Evolutionary conservation across 371 early-diverging fungal genomes (phyloP).

Genomic region (Catenaria anguillulae): DNA sequence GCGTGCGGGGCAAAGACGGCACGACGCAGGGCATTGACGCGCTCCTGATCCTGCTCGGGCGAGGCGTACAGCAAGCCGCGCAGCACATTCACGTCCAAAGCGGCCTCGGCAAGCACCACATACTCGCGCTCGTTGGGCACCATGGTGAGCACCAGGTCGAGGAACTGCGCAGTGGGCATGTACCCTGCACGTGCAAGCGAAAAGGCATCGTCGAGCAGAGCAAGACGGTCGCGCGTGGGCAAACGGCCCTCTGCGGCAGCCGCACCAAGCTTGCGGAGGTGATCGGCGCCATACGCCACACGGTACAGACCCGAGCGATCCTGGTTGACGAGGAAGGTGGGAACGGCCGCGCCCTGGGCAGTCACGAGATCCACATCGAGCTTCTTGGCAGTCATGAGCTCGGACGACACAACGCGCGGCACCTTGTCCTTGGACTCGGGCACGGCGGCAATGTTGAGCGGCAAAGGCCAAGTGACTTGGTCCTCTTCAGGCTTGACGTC

Average conservation of each 20-base stretch:
- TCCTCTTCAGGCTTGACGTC: constrained; percentile 49
- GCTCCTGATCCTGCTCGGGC: constrained; percentile 18
- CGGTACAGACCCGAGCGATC: constrained; percentile 9
- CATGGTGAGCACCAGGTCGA: constrained; percentile 34
- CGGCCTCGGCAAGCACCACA: constrained; percentile 17
- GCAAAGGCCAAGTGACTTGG: constrained; percentile 54
- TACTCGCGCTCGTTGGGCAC: constrained; percentile 47
- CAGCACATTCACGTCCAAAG: constrained; percentile 27
- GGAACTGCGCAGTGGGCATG: constrained; percentile 35
- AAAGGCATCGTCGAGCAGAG: constrained; percentile 17
- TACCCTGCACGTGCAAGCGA: constrained; percentile 45
- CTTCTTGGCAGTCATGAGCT: background rate
- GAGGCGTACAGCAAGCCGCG: constrained; percentile 25
- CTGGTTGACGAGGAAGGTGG: constrained; percentile 3
- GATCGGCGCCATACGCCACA: constrained; percentile 20
- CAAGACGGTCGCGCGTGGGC: constrained; percentile 17
- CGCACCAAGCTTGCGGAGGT: constrained; percentile 19
- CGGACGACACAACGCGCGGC: background rate
- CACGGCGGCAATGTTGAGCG: constrained; percentile 20
- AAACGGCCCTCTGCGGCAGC: constrained; percentile 18
- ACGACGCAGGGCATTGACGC: constrained; percentile 21
- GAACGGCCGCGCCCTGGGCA: background rate
- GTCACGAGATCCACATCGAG: background rate
- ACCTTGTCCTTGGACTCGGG: background rate
- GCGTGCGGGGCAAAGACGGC: constrained; percentile 25